Base-by-base conservation (phyloP, 148 eudicot species). In the Rhododendron williamsianum region DNA sequence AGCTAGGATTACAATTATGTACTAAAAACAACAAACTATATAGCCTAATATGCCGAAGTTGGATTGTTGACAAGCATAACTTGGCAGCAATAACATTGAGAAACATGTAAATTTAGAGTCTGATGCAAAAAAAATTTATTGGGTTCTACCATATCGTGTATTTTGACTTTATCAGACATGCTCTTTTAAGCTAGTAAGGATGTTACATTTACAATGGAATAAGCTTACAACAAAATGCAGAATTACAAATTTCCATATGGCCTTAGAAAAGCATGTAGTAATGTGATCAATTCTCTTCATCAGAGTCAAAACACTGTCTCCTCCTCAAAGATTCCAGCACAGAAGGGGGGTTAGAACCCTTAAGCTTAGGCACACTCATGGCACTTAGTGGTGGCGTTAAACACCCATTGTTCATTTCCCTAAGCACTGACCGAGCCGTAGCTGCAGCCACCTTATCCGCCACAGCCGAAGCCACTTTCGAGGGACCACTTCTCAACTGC, bases 321-420 rank as follows among this genome's bases (percentile, higher is more conserved):
- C 92, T 94, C 89, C 94, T 92, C 80, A 97, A 65, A 78, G 98
- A 94, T 84, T 94, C 95, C 4, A 97, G 85, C 1, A 95, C 91
- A 82, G 89, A 85, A 2, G 91, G 2, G 83, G 63, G 94, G 80
- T 85, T 84, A 83, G 90, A 63, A 19, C 93, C 78, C 88, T 89
- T 95, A 74, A 95, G 90, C 89, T 85, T 92, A 3, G 99, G 99
- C 84, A 91, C 87, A 63, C 90, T 92, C 91, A 95, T 93, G 35
- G 93, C 90, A 82, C 96, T 91, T 35, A 97, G 87, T 33, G 95
- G 94, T 1, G 98, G 94, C 1, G 96, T 89, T 43, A 87, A 43
- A 33, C 65, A 86, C 12, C 93, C 96, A 43, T 81, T 76, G 11
- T 92, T 94, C 36, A 93, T 98, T 80, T 96, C 98, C 90, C 91